A percentile compares a stretch with the other conserved stretches of the same genome.
These are phyloP conservation scores for Aspergillus hortae DNA, from an alignment of 2,329 filamentous ascomycete genomes.

Conservation along the genomic window DNA sequence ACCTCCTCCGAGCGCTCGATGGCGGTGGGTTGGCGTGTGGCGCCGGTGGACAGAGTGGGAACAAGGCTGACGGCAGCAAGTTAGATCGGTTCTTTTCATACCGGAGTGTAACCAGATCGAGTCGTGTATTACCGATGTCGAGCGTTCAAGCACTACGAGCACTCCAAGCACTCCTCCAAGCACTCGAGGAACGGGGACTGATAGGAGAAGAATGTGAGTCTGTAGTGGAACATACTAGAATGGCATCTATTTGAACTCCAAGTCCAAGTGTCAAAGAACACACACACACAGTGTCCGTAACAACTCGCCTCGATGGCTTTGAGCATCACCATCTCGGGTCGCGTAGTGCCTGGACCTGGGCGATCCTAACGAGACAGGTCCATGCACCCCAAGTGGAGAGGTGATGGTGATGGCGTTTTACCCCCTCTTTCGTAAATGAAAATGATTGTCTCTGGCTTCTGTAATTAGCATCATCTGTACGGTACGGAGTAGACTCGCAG, in stretches of 20 bases:
- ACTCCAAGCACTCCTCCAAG: background rate
- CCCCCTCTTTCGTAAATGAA: background rate
- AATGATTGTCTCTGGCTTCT: background rate
- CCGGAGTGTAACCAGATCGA: conserved; percentile 22
- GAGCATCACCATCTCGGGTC: background rate
- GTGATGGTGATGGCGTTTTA: background rate
- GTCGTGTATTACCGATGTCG: conserved; percentile 8
- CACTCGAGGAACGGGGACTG: background rate
- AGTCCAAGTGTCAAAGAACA: no score
- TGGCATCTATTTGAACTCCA: no score
- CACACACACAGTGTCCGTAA: no score
- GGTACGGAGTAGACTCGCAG: no score
- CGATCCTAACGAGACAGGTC: background rate
- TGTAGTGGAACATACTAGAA: no score
- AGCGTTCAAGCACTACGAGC: background rate
- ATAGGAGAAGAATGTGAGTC: background rate
- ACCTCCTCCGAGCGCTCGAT: background rate
- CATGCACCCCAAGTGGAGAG: background rate
- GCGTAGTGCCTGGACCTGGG: background rate
- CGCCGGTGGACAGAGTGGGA: conserved; percentile 15
- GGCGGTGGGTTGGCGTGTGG: conserved; percentile 18
- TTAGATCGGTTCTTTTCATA: conserved; percentile 20
- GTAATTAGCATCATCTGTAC: no score
- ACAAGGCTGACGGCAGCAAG: conserved; percentile 27
- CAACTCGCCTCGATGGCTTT: background rate